Evolutionary conservation across 495 filamentous ascomycete species (phyloP).

Genomic region (Elasticomyces elasticus): DNA sequence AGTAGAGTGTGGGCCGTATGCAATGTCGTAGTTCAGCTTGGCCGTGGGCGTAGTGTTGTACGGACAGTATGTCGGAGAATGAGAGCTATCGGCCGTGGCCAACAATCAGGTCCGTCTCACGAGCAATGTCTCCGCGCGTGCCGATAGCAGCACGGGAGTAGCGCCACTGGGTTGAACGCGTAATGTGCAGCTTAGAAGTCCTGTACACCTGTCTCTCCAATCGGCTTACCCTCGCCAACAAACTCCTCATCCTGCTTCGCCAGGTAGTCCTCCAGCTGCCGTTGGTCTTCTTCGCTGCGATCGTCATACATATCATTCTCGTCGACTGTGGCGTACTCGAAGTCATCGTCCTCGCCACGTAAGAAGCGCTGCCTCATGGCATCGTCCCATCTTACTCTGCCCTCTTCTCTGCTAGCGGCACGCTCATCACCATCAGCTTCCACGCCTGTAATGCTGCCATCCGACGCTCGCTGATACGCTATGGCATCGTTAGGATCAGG

Average conservation of each 20-base stretch:
- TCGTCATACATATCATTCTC: slow-evolving; percentile 61
- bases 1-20: too few relatives aligned
- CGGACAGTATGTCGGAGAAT: too few relatives aligned
- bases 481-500: slow-evolving; percentile 44
- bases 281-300: slow-evolving; percentile 44
- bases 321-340: slow-evolving; percentile 63
- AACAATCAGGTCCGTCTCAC: too few relatives aligned
- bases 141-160: too few relatives aligned
- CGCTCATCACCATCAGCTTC: slow-evolving; percentile 43
- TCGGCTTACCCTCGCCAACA: slow-evolving; percentile 33
- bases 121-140: too few relatives aligned
- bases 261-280: slow-evolving; percentile 59
- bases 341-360: slow-evolving; percentile 60
- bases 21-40: too few relatives aligned
- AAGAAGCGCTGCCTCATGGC: slow-evolving; percentile 64
- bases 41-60: too few relatives aligned
- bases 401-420: slow-evolving; percentile 54
- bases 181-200: slow-evolving; percentile 51
- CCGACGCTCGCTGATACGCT: slow-evolving; percentile 34
- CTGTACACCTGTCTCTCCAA: slow-evolving; percentile 70
- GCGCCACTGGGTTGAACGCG: too few relatives aligned
- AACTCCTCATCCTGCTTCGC: slow-evolving; percentile 52
- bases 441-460: slow-evolving; percentile 48
- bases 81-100: too few relatives aligned
- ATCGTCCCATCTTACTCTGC: slow-evolving; percentile 52